Percentiles rank a stretch among this genome's conserved stretches.
phyloP scores from a whole-genome alignment of 768 basidiomycete genomes.

The Ramaria sp. region DNA sequence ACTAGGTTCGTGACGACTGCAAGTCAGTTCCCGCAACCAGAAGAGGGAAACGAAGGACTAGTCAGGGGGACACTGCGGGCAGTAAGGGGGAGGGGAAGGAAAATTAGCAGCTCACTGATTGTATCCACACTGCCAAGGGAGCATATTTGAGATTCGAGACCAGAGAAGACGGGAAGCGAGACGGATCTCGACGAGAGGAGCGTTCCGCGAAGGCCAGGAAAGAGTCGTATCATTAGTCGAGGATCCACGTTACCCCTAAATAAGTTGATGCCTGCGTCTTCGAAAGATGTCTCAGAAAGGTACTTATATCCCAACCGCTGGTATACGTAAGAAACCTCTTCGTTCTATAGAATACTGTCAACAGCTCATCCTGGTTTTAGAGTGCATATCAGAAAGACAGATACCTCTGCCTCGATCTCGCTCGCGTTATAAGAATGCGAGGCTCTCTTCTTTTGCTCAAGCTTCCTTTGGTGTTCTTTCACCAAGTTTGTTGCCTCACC shows the following conservation, averaged over 20 bases:
- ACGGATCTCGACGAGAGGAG: slow-evolving; percentile 36
- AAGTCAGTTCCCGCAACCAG: slow-evolving; percentile 54
- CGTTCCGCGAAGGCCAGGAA: slow-evolving; percentile 59
- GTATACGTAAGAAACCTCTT: slow-evolving; percentile 69
- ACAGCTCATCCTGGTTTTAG: neutral
- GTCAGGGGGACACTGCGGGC: slow-evolving; percentile 18
- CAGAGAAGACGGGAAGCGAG: slow-evolving; percentile 59
- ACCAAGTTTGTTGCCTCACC: slow-evolving; percentile 54
- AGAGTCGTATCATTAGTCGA: slow-evolving; percentile 70
- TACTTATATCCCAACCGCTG: slow-evolving; percentile 75
- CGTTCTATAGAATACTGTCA: slow-evolving; percentile 28
- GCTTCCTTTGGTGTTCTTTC: slow-evolving; percentile 47
- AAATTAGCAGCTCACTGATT: slow-evolving; percentile 57
- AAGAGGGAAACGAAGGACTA: slow-evolving; percentile 23
- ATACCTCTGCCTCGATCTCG: slow-evolving; percentile 6
- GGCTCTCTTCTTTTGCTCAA: slow-evolving; percentile 36
- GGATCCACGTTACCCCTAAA: slow-evolving; percentile 79
- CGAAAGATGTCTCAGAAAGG: slow-evolving; percentile 70
- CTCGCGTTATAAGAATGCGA: slow-evolving; percentile 45
- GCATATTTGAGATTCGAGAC: slow-evolving; percentile 63
- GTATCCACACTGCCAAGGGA: slow-evolving; percentile 62
- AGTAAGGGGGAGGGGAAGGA: slow-evolving; percentile 12
- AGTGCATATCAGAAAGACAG: neutral
- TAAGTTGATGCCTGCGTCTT: slow-evolving; percentile 70
- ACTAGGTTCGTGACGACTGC: slow-evolving; percentile 84